phyloP scores from a whole-genome alignment of 2,329 filamentous ascomycete genomes.

The Sclerotinia spermophila region DNA sequence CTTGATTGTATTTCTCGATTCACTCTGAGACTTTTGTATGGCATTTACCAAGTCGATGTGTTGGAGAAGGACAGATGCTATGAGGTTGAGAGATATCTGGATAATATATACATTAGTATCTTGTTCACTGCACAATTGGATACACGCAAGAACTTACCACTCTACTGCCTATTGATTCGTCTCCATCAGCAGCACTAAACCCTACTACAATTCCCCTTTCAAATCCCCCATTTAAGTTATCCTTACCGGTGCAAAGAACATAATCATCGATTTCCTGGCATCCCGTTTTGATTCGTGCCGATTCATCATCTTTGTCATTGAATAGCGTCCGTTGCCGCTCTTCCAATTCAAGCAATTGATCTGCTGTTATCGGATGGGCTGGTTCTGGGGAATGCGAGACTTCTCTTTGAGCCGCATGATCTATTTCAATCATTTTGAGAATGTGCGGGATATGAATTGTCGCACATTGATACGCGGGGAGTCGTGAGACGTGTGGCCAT shows the following conservation, averaged over 20 bases:
- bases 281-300: conserved; percentile 26
- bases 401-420: conserved; percentile 9
- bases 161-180: conserved; percentile 29
- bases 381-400: conserved; percentile 30
- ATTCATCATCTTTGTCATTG: conserved; percentile 1
- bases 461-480: neutral
- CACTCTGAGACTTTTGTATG: neutral
- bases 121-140: neutral
- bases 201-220: conserved; percentile 33
- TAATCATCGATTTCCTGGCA: conserved; percentile 25
- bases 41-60: neutral
- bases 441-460: neutral
- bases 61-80: conserved; percentile 27
- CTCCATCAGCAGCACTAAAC: conserved; percentile 32
- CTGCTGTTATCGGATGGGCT: conserved; percentile 30
- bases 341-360: conserved; percentile 29
- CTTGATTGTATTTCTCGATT: neutral
- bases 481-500: neutral
- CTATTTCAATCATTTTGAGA: conserved; percentile 23
- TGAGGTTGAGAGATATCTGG: conserved; percentile 33
- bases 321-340: conserved; percentile 26
- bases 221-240: conserved; percentile 18
- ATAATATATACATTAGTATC: neutral
- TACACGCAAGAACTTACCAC: conserved; percentile 29
- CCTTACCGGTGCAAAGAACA: conserved; percentile 28